Evolutionary conservation across 805 yeast genomes (phyloP), one percentile per base, ranked within the genome.

Genomic region (Metschnikowia noctiluminum): DNA sequence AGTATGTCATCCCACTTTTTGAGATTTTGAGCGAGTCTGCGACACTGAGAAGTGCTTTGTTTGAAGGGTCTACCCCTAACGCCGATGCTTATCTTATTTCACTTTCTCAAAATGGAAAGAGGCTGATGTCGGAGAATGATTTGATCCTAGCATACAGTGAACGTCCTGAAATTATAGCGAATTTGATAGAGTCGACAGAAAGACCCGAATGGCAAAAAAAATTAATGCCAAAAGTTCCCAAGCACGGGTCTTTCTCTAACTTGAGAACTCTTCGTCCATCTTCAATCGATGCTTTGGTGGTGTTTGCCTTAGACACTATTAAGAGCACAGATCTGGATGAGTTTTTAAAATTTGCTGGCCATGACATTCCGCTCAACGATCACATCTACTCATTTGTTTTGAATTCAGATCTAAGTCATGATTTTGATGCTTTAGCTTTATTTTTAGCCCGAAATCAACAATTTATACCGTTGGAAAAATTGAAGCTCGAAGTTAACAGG

Each of bases 81-180:
- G 58, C 78, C 5, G 49, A 67, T 6, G 46, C 56, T 1, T 65
- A 67, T 38, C 50, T 80, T 12, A 60, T 62, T 26, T 37, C 53
- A 3, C 53, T 76, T 16, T 66, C 74, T 1, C 46, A 53, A 21
- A 62, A 61, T 27, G 48, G 50, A 8, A 51, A 50, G 11, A 52
- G 65, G 35, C 55, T 58, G 30, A 52, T 40, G 0, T 37, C 42
- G 2, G 73, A 69, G 38, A 52, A 60, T 21, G 45, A 49, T 3
- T 32, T 68, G 32, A 49, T 67, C 2, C 58, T 55, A 35, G 47
- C 53, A 12, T 59, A 54, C 34, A 38, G 60, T 21, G 49, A 52
- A n/a, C 50, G 58, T 30, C 38, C 52, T 1, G 52, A 42, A 1
- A 54, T 67, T 9, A 47, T 61, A 15, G 44, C 46, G n/a, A 61